Evolutionary conservation across 1,139 yeast genomes (phyloP), one percentile per base, ranked within the genome.

Genomic region (Magnusiomyces starmeri): DNA sequence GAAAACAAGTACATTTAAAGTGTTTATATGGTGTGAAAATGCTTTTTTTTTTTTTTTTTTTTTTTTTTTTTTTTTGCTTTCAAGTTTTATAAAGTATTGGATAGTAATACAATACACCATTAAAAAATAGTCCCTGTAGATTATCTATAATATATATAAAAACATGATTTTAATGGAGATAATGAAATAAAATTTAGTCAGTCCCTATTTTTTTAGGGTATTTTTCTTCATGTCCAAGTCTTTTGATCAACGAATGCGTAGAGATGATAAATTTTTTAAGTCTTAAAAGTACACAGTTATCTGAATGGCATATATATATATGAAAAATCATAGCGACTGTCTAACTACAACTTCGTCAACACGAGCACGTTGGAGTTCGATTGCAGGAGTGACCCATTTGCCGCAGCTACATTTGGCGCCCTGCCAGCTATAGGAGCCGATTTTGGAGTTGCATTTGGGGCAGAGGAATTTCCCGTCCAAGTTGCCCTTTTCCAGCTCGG

Each of bases 341-440:
- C 48, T 26, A 22, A 45, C 35, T 3, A 25, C 27, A 2, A 85
- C 75, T 55, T 78, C 79, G 64, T 90, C 97, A 4, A 87, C 92
- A 65, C 87, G 85, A 3, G 90, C 83, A 41, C 83, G 73, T 65
- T 83, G 92, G 49, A 92, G 67, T 65, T 86, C 89, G 56, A 94
- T 77, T 1, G 96, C 95, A 0, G 99, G 98, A 4, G 88, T 78
- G 74, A 92, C 83, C 99, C 99, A 92, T 61, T 80, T 80, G 2
- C 97, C 97, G 69, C 99, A 92, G 53, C 95, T 82, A 66, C 99
- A 92, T 59, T 95, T 74, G 4, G 90, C 81, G 0, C 99, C 99
- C 64, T 83, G 86, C 99, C 99, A 92, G 57, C 84, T 81, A 65
- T 89, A 92, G 0, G 89, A 90, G 4, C 98, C 98, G 10, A 74